Conservation (phyloP, 192 early-diverging fungal species). For the Dimargaris xerosporica region DNA sequence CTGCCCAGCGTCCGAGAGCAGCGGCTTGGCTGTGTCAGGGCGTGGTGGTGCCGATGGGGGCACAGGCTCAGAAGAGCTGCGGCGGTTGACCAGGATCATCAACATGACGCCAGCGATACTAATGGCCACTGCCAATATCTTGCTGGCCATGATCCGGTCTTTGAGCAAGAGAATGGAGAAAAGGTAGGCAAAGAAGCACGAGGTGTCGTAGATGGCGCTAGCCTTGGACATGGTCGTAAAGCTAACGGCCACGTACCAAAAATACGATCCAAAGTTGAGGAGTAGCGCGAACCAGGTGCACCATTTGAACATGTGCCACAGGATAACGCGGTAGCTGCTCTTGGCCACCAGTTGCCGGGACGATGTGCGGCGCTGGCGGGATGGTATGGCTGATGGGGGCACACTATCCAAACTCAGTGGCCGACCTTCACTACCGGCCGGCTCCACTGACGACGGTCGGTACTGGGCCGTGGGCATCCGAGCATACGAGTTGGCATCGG, state of each 20-base stretch:
- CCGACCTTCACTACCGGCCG: neutral
- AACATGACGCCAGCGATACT: conserved; percentile 53
- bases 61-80: conserved; percentile 10
- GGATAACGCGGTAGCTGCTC: conserved; percentile 16
- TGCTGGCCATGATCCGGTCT: conserved; percentile 40
- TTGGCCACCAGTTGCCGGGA: conserved; percentile 15
- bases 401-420: neutral
- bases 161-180: conserved; percentile 56
- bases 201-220: conserved; percentile 69
- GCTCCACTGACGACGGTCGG: neutral
- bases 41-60: conserved; percentile 11
- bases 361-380: conserved; percentile 12
- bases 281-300: conserved; percentile 31
- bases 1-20: neutral
- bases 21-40: neutral
- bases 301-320: conserved; percentile 15
- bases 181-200: conserved; percentile 69
- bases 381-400: conserved; percentile 6
- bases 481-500: neutral
- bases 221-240: conserved; percentile 60
- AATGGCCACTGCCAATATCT: conserved; percentile 44
- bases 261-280: conserved; percentile 51
- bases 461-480: neutral
- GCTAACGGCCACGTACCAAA: conserved; percentile 64
- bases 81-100: conserved; percentile 34